Base-by-base conservation (phyloP, 2,329 filamentous ascomycete species). In the Phaeosphaeriaceae sp. region DNA sequence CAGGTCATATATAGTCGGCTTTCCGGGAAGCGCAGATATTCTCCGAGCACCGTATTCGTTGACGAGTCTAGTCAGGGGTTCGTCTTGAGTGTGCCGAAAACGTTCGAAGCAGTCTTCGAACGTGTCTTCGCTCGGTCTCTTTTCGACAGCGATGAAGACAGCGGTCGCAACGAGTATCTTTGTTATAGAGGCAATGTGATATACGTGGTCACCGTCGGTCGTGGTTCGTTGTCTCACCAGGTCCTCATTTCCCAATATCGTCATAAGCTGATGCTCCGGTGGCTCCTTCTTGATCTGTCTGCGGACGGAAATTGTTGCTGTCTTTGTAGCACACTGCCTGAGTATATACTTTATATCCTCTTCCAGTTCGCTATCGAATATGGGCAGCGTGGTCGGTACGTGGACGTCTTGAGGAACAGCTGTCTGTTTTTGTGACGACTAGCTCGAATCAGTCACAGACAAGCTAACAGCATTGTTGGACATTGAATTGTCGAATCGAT, bases 141-240 rank as follows among this genome's bases (percentile, higher is more conserved):
- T 36, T 48, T 55, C 33, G 44, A 49, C 24, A 22, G 52, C 48
- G 15, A 53, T 45, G 13, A 54, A 48, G 21, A 59, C 15, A 15
- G 57, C 52, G 7, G 47, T 42, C 2, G 57, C 52, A 45, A 59
- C 57, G 17, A 59, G 48, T 17, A 59, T 40, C 24, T 59, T 59
- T 7, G 57, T 49, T 31, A 59, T 44, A n/a, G 57, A 59, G 19
- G 57, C 57, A 17, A 59, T 49, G 15, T 33, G 48, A 21, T 55
- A 59, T 25, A 47, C 50, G 9, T 36, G 13, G 31, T 51, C 20
- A 5, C 24, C 56, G 7, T 22, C 22, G n/a, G 15, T 40, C n/a
- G 56, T 42, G 25, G 40, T 27, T 20, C 11, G 22, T 13, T 11
- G n/a, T 15, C 47, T 40, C 31, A 36, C 36, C 6, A 5, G 11